phyloP scores from a whole-genome alignment of 148 eudicot species.

The Vaccinium macrocarpon region DNA sequence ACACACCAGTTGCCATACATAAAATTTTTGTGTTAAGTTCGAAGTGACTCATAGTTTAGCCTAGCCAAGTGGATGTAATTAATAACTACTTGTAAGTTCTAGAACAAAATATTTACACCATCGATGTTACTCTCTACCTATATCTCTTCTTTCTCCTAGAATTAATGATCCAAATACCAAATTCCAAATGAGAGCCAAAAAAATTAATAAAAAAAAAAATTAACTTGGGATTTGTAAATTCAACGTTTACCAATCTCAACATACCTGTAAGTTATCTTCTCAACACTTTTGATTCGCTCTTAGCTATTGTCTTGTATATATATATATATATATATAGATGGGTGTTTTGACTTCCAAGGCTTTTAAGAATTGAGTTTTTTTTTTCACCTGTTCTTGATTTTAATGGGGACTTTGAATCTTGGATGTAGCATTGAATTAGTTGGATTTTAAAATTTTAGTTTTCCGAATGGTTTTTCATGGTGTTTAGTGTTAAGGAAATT shows the following conservation, averaged over 20 bases:
- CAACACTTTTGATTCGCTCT: neutral
- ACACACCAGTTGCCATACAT: too few relatives aligned
- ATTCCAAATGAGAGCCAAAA: constrained; percentile 11
- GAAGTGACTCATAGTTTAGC: too few relatives aligned
- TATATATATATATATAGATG: neutral
- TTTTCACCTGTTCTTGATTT: neutral
- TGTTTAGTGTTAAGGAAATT: too few relatives aligned
- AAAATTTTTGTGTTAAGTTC: too few relatives aligned
- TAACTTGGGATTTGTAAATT: neutral
- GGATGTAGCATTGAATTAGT: neutral
- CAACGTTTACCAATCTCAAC: neutral
- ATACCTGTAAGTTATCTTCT: neutral
- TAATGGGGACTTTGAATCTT: neutral
- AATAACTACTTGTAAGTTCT: neutral
- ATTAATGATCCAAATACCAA: constrained; percentile 1
- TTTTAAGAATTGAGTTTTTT: neutral
- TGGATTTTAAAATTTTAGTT: neutral
- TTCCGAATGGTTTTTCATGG: too few relatives aligned
- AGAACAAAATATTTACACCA: neutral
- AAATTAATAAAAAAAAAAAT: neutral
- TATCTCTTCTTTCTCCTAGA: neutral
- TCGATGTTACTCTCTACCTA: neutral
- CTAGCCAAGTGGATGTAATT: neutral
- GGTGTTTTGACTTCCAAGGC: neutral
- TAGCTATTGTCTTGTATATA: neutral